These are phyloP conservation scores for Penicillium silybi DNA, from an alignment of 495 filamentous ascomycete genomes.

Conservation along the genomic window DNA sequence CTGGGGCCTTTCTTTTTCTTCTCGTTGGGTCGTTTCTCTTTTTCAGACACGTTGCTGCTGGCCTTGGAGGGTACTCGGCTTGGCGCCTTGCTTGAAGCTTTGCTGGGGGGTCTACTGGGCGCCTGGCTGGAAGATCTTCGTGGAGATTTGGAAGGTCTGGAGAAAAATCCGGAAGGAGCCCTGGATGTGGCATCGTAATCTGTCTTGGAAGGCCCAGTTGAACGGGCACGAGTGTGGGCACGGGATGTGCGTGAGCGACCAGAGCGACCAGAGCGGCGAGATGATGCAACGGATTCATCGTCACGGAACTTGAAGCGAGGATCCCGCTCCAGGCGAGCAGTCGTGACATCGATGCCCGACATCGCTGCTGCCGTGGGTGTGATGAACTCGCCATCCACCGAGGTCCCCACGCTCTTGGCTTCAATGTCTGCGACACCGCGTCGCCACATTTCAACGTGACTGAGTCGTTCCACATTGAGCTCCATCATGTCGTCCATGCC, in stretches of 20 bases:
- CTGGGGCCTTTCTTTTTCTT: constrained; percentile 42
- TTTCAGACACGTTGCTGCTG: constrained; percentile 27
- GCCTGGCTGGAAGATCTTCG: constrained; percentile 15
- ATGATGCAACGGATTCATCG: constrained; percentile 34
- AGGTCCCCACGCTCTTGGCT: constrained; percentile 56
- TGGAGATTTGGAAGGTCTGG: constrained; percentile 20
- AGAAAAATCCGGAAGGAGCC: constrained; percentile 15
- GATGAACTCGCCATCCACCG: constrained; percentile 82
- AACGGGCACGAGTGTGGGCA: constrained; percentile 9
- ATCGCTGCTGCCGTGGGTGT: constrained; percentile 68
- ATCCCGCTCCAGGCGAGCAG: constrained; percentile 30
- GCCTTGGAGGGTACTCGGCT: constrained; percentile 16
- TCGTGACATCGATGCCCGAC: constrained; percentile 46
- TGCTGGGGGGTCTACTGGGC: not conserved
- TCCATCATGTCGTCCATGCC: constrained; percentile 58
- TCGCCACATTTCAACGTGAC: constrained; percentile 75
- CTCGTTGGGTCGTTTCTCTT: constrained; percentile 33
- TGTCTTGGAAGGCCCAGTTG: constrained; percentile 11
- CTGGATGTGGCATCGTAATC: constrained; percentile 17
- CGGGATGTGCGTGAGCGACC: constrained; percentile 31
- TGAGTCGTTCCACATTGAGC: constrained; percentile 52
- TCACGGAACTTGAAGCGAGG: constrained; percentile 41
- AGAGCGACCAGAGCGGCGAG: constrained; percentile 37
- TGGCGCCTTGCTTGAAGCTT: constrained; percentile 6
- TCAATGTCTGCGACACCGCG: constrained; percentile 75